Base-by-base conservation (phyloP, 2,329 filamentous ascomycete genomes). In the Phialophora chinensis region DNA sequence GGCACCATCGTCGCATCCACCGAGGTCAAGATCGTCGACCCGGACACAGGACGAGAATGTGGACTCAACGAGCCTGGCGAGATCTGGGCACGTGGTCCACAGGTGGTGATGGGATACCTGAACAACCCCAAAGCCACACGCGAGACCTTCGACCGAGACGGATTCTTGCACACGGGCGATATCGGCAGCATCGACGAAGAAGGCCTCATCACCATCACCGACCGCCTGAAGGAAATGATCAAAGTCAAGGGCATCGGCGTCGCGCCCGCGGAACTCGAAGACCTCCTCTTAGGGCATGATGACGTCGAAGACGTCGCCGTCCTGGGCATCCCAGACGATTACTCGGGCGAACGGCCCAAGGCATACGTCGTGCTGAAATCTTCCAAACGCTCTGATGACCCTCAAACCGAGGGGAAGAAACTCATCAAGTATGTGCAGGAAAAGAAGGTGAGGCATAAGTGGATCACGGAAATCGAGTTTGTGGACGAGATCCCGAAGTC, bases 61-160 rank as follows among this genome's bases (percentile, higher is more conserved):
- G 83, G 78, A 0, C 73, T 85, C 3, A 81, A 81, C 50, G 80
- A 88, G 72, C 79, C 83, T 0, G 86, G 85, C 11, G 86, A 88
- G 73, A 79, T 88, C 1, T 91, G 91, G 83, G 83, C 95, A 61
- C 88, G 88, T 65, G 92, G 92, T 0, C 91, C 92, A 0, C 95
- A 95, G 68, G 82, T 94, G 25, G 93, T 93, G 79, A 83, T 86
- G 72, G 92, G 91, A 1, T 96, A 94, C 75, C 84, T 90, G 72
- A 91, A 92, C 73, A 90, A 91, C 65, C 85, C 87, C 0, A 86
- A 90, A 68, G 87, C 89, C 2, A 92, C 91, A 2, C 82, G 81
- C 2, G 88, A 91, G 54, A 88, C 90, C 0, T 87, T 95, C 68
- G 91, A 90, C 2, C 72, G 81, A 0, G 81, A 84, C 1, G 83